A percentile compares a stretch with the other conserved stretches of the same genome.
phyloP scores from a whole-genome alignment of 805 yeast genomes.

The Barnettozyma siamensis region DNA sequence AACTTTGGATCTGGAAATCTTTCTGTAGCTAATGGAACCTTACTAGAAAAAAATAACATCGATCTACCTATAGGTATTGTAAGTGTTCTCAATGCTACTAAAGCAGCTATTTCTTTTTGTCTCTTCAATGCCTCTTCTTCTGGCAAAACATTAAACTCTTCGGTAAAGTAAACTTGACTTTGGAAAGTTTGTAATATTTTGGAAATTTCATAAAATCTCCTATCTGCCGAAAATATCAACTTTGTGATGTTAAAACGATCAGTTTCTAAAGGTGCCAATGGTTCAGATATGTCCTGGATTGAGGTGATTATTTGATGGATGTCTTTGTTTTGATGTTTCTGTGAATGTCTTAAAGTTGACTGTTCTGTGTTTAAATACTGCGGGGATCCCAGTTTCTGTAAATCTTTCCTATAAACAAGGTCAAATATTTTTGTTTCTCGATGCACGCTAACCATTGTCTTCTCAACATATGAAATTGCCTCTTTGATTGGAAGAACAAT shows the following conservation, averaged over 20 bases:
- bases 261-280: slow-evolving; percentile 59
- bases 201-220: slow-evolving; percentile 74
- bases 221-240: slow-evolving; percentile 68
- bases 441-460: slow-evolving; percentile 45
- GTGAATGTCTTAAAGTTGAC: slow-evolving; percentile 3
- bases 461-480: slow-evolving; percentile 49
- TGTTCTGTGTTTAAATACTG: not conserved
- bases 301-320: slow-evolving; percentile 35
- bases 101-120: slow-evolving; percentile 54
- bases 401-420: slow-evolving; percentile 64
- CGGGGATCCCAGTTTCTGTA: slow-evolving; percentile 28
- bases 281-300: slow-evolving; percentile 38
- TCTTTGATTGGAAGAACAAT: slow-evolving; percentile 62
- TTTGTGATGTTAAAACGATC: slow-evolving; percentile 64
- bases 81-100: slow-evolving; percentile 65
- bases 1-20: slow-evolving; percentile 73
- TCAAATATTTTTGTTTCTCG: slow-evolving; percentile 36
- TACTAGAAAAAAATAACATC: slow-evolving; percentile 59
- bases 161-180: slow-evolving; percentile 45
- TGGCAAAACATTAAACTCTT: slow-evolving; percentile 25
- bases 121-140: slow-evolving; percentile 53
- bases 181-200: slow-evolving; percentile 65
- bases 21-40: slow-evolving; percentile 79
- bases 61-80: slow-evolving; percentile 77
- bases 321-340: slow-evolving; percentile 30